Conservation (phyloP, 345 rosid genomes). For the Mercurialis annua region DNA sequence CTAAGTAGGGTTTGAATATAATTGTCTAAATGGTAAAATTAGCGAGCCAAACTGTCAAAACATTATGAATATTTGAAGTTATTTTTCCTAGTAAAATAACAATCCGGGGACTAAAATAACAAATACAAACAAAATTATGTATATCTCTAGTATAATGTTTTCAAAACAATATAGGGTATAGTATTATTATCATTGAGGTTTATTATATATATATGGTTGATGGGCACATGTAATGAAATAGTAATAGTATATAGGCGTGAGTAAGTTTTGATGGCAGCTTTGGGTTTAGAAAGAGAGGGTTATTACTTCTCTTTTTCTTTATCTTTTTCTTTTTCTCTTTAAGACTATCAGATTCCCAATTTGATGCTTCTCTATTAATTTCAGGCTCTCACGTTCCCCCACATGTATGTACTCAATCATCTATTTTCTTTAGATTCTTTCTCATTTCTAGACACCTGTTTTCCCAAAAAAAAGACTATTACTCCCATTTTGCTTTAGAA, state of each 20-base stretch:
- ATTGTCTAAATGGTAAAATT: too few relatives aligned
- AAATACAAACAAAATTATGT: too few relatives aligned
- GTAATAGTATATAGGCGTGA: constrained; percentile 33
- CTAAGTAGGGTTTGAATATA: too few relatives aligned
- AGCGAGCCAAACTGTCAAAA: too few relatives aligned
- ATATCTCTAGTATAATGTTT: too few relatives aligned
- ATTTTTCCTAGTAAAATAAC: too few relatives aligned
- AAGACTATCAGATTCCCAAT: constrained; percentile 32
- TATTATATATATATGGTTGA: too few relatives aligned
- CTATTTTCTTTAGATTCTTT: constrained; percentile 25
- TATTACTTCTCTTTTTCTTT: constrained; percentile 1
- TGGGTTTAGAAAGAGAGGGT: constrained; percentile 40
- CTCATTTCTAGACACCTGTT: constrained; percentile 20
- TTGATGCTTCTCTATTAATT: constrained; percentile 17
- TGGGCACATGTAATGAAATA: constrained; percentile 9
- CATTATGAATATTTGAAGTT: too few relatives aligned
- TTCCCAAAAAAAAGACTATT: not conserved
- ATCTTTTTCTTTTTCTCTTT: not conserved
- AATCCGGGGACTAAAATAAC: too few relatives aligned
- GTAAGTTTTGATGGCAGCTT: constrained; percentile 51
- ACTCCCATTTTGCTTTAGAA: not conserved
- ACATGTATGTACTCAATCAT: constrained; percentile 43
- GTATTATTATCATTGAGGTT: not conserved
- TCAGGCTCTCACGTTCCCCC: constrained; percentile 39
- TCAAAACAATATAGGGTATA: not conserved